phyloP scores from a whole-genome alignment of 1,284 basidiomycete species.

The Cronartium ribicola region DNA sequence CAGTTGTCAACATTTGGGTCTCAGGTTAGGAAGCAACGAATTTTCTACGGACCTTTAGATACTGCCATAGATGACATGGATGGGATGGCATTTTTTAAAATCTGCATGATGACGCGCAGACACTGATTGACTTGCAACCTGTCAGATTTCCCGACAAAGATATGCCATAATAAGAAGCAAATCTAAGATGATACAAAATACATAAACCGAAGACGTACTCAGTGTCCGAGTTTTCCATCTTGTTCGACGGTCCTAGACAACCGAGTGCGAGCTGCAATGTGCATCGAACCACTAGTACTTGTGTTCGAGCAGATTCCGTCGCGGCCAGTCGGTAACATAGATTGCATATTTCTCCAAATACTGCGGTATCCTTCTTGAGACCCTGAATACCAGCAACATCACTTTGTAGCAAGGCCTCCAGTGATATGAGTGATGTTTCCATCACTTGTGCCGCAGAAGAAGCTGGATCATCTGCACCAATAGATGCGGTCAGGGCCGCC shows the following conservation, averaged over 20 bases:
- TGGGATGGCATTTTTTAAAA: slow-evolving; percentile 67
- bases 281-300: slow-evolving; percentile 70
- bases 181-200: neutral
- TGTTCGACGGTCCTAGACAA: slow-evolving; percentile 17
- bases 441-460: slow-evolving; percentile 49
- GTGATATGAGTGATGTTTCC: slow-evolving; percentile 57
- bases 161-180: neutral
- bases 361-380: slow-evolving; percentile 68
- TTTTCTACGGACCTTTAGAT: slow-evolving; percentile 51
- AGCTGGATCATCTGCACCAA: slow-evolving; percentile 57
- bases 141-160: slow-evolving; percentile 45
- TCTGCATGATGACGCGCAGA: slow-evolving; percentile 71
- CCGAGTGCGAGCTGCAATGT: slow-evolving; percentile 43
- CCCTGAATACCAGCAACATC: slow-evolving; percentile 76
- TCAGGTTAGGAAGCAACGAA: neutral
- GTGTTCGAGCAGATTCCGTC: slow-evolving; percentile 71
- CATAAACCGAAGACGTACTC: slow-evolving; percentile 14
- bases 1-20: neutral
- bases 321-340: slow-evolving; percentile 84
- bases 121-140: slow-evolving; percentile 62
- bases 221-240: slow-evolving; percentile 17
- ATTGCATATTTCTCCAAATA: slow-evolving; percentile 85
- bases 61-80: slow-evolving; percentile 48
- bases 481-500: slow-evolving; percentile 57
- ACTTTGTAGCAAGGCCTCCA: slow-evolving; percentile 73